Percentiles rank a stretch among this genome's conserved stretches.
Conservation (phyloP, 2,329 filamentous ascomycete genomes). For the Didymella lethalis region DNA sequence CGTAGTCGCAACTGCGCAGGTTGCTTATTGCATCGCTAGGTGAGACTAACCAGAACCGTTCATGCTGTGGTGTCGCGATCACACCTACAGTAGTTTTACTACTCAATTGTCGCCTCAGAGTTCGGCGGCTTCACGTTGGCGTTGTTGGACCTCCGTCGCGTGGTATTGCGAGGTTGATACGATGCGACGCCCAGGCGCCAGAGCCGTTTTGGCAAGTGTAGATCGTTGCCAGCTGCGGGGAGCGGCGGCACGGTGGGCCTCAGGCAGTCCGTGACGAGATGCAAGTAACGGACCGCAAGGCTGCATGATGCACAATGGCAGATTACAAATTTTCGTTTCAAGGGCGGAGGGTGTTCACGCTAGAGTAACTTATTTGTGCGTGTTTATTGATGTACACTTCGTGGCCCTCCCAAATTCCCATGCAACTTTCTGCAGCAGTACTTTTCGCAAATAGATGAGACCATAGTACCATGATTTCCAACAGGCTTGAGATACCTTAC, state of each 20-base stretch:
- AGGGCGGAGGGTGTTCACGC: not conserved
- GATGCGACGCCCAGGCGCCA: constrained; percentile 26
- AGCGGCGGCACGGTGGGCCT: constrained; percentile 18
- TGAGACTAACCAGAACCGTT: constrained; percentile 57
- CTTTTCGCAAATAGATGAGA: constrained; percentile 1
- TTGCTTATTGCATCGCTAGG: constrained; percentile 37
- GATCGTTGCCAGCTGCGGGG: constrained; percentile 14
- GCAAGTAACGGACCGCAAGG: constrained; percentile 5
- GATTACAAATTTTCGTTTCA: not conserved
- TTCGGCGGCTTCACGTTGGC: constrained; percentile 9
- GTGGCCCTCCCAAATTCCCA: not conserved
- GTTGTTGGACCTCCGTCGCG: constrained; percentile 23
- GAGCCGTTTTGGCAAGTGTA: constrained; percentile 10
- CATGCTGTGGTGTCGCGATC: constrained; percentile 46
- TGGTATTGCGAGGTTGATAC: constrained; percentile 31
- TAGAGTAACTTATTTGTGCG: not conserved
- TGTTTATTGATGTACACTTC: not conserved
- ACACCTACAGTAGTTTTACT: constrained; percentile 22
- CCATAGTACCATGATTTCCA: not conserved
- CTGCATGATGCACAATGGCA: not conserved
- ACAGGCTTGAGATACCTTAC: not conserved
- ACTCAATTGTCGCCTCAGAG: not conserved
- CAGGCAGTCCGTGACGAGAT: constrained; percentile 10
- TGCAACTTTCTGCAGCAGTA: not conserved
- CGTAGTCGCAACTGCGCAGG: constrained; percentile 25